A percentile compares a stretch with the other conserved stretches of the same genome.
These are phyloP conservation scores for Eucalyptus dawsonii DNA, from an alignment of 345 rosid genomes.

Conservation along the genomic window DNA sequence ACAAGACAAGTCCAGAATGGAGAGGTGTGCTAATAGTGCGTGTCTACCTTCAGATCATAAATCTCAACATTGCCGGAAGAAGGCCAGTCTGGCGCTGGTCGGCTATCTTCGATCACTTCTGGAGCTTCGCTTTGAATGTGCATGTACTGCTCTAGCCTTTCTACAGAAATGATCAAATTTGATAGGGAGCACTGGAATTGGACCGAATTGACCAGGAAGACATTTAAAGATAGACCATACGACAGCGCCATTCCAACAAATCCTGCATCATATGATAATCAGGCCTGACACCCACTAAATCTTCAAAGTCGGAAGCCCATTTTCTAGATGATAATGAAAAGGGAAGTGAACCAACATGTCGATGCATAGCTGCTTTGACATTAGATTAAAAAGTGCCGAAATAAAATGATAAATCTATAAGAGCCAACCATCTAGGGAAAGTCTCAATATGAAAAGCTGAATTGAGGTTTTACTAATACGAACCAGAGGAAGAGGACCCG, in stretches of 20 bases:
- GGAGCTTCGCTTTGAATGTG: slow-evolving; percentile 58
- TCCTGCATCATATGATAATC: slow-evolving; percentile 7
- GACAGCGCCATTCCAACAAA: slow-evolving; percentile 55
- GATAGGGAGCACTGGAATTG: slow-evolving; percentile 35
- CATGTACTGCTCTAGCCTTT: slow-evolving; percentile 62
- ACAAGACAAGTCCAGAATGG: neutral
- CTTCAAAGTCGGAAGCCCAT: neutral
- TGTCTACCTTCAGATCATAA: slow-evolving; percentile 30
- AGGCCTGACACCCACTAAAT: neutral
- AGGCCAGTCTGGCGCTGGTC: slow-evolving; percentile 39
- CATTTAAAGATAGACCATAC: slow-evolving; percentile 49
- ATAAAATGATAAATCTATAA: neutral
- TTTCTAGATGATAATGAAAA: neutral
- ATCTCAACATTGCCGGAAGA: slow-evolving; percentile 36
- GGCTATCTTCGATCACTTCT: slow-evolving; percentile 25
- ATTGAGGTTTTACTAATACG: neutral
- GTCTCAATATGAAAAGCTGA: neutral
- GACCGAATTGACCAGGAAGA: slow-evolving; percentile 26
- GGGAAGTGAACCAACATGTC: neutral
- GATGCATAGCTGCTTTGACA: neutral
- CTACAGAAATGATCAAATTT: slow-evolving; percentile 37
- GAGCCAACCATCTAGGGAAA: neutral
- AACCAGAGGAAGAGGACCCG: slow-evolving; percentile 47
- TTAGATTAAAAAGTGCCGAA: neutral
- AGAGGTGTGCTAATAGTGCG: neutral